Evolutionary conservation across 306 rosid species (phyloP), one percentile per base, ranked within the genome.

Genomic region (Rosa persica): DNA sequence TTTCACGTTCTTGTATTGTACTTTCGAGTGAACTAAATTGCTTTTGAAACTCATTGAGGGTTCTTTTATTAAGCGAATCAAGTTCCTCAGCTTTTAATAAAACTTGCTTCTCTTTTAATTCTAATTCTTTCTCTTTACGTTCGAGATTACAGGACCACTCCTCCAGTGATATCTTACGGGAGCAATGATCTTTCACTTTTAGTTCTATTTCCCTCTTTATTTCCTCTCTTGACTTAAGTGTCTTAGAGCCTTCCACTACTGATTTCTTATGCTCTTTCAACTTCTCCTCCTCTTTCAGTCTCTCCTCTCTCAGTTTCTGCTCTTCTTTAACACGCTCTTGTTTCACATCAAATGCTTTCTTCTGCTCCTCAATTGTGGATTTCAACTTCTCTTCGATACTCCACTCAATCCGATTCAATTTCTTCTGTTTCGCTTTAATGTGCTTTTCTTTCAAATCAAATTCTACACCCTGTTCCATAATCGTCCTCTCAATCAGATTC

Each of bases 291-390:
- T 54, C 60, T 17, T 51, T 51, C 57, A 16, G 57, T 51, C 57
- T 16, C 55, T 11, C 55, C 62, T 72, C 76, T 8, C 57, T 49
- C 54, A 51, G 20, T 4, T 72, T 39, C 54, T 48, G 76, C 62
- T 34, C 62, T 48, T 72, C 46, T 8, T 48, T 47, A 47, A 47
- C 19, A 9, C 43, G 39, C 68, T 57, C 68, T 16, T 55, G n/a
- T 54, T 54, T 74, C 78, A 54, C 11, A 40, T 69, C 73, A 5
- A 47, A 9, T 27, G 19, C 58, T 47, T 52, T 73, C 46, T n/a
- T n/a, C 43, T 17, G 34, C 42, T 51, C 64, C n/a, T 80, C 83
- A 64, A 19, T 43, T n/a, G 49, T 19, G 20, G 13, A 30, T 61
- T 61, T 27, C 8, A 0, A 25, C 68, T 64, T 15, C 68, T 62